A percentile compares a stretch with the other conserved stretches of the same genome.
Evolutionary conservation across 441 rosid genomes (phyloP).

Genomic region (Isatis lusitanica): DNA sequence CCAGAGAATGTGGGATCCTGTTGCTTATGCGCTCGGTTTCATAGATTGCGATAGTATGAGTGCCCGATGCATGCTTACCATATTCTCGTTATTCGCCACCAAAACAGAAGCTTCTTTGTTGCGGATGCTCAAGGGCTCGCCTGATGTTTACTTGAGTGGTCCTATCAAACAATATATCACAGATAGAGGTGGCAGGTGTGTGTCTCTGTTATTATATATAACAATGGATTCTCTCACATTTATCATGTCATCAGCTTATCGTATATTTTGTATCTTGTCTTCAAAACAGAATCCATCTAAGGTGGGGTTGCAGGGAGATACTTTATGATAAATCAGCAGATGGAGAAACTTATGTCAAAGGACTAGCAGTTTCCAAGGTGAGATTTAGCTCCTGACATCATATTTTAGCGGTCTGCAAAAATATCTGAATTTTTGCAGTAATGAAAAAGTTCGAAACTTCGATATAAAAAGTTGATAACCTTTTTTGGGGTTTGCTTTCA

Average conservation of each 20-base stretch:
- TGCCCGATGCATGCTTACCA: conserved; percentile 98
- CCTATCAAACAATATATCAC: conserved; percentile 91
- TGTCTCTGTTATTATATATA: conserved; percentile 5
- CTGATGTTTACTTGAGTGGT: conserved; percentile 90
- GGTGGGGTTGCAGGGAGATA: conserved; percentile 98
- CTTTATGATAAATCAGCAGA: conserved; percentile 63
- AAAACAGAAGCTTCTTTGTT: conserved; percentile 96
- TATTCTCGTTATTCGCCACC: conserved; percentile 96
- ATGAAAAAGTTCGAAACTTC: background rate
- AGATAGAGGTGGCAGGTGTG: conserved; percentile 91
- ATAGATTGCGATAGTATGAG: conserved; percentile 98
- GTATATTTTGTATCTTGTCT: conserved; percentile 11
- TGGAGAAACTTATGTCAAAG: conserved; percentile 73
- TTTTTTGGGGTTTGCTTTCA: conserved; percentile 37
- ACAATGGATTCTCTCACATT: background rate
- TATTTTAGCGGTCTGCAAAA: background rate
- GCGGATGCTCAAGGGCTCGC: conserved; percentile 99
- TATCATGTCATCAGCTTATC: background rate
- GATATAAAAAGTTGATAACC: background rate
- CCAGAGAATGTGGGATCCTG: conserved; percentile 99
- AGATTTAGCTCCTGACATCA: background rate
- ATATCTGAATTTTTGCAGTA: background rate
- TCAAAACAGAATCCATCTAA: conserved; percentile 82
- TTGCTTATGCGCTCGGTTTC: conserved; percentile 97
- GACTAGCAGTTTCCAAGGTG: conserved; percentile 90